A percentile compares a stretch with the other conserved stretches of the same genome.
phyloP scores from a whole-genome alignment of 768 basidiomycete species.

The Pleurotus salmoneostramineus region DNA sequence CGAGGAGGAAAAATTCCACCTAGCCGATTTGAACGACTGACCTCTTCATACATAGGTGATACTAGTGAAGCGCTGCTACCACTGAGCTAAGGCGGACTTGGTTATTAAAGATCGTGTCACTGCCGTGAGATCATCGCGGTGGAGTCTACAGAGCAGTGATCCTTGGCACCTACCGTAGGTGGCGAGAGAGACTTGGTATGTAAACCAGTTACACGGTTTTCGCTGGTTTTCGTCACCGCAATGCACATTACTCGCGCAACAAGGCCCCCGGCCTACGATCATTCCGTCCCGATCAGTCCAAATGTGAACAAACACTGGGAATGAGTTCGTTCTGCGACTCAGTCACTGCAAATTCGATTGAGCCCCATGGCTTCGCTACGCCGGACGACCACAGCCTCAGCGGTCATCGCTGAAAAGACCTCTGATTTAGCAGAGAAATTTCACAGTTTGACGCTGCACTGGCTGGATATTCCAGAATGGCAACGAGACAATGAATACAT shows the following conservation, averaged over 20 bases:
- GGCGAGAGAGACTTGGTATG: too few species aligned
- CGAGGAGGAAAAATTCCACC: conserved; percentile 23
- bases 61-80: conserved; percentile 60
- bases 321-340: too few species aligned
- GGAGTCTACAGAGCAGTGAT: too few species aligned
- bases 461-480: conserved; percentile 64
- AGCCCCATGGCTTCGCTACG: neutral
- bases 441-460: conserved; percentile 30
- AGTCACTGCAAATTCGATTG: neutral
- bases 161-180: neutral
- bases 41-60: conserved; percentile 30
- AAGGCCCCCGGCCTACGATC: too few species aligned
- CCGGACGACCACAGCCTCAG: neutral
- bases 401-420: neutral
- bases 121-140: too few species aligned
- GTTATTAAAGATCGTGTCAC: too few species aligned
- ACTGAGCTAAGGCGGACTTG: conserved; percentile 42
- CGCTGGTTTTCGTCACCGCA: too few species aligned
- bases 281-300: neutral
- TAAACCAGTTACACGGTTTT: too few species aligned
- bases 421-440: conserved; percentile 3
- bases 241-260: too few species aligned
- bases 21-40: conserved; percentile 38
- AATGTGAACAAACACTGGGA: neutral
- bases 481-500: conserved; percentile 75